A percentile compares a stretch with the other conserved stretches of the same genome.
These are phyloP conservation scores for Giardia duodenalis DNA, from an alignment of 208 protist genomes.

Conservation along the genomic window DNA sequence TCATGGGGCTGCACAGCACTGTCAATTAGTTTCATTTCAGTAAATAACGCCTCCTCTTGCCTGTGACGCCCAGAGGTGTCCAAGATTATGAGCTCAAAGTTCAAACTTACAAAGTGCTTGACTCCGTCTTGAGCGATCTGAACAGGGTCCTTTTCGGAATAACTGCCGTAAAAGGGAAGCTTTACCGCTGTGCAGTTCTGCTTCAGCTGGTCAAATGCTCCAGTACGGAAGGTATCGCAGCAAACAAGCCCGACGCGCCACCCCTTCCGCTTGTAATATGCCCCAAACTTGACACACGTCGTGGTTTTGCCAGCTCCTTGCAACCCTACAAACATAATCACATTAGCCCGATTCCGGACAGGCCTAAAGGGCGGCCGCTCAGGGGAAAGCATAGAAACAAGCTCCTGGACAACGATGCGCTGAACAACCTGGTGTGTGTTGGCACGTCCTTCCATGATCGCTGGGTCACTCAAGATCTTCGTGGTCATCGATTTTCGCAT, in stretches of 20 bases:
- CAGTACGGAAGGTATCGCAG: constrained; percentile 49
- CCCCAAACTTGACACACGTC: constrained; percentile 41
- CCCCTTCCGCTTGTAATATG: constrained; percentile 40
- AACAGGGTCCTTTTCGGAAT: constrained; percentile 43
- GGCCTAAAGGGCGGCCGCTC: constrained; percentile 26
- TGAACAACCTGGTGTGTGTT: neutral
- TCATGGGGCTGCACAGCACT: constrained; percentile 37
- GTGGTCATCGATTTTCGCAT: neutral
- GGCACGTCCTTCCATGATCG: neutral
- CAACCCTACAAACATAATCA: constrained; percentile 47
- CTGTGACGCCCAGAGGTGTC: constrained; percentile 48
- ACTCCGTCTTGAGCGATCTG: constrained; percentile 41
- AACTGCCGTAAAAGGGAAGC: constrained; percentile 41
- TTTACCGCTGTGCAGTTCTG: constrained; percentile 36
- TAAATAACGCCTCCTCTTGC: constrained; percentile 40
- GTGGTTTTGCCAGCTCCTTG: constrained; percentile 49
- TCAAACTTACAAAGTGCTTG: constrained; percentile 22
- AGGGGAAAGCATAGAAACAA: neutral
- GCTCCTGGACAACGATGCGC: constrained; percentile 23
- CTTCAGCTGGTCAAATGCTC: constrained; percentile 43
- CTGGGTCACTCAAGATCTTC: neutral
- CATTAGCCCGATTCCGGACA: constrained; percentile 14
- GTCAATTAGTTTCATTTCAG: constrained; percentile 43
- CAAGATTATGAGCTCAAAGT: constrained; percentile 44
- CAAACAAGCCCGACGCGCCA: constrained; percentile 40